Evolutionary conservation across 495 filamentous ascomycete genomes (phyloP), one percentile per base, ranked within the genome.

Genomic region (Pyrenula massariospora): DNA sequence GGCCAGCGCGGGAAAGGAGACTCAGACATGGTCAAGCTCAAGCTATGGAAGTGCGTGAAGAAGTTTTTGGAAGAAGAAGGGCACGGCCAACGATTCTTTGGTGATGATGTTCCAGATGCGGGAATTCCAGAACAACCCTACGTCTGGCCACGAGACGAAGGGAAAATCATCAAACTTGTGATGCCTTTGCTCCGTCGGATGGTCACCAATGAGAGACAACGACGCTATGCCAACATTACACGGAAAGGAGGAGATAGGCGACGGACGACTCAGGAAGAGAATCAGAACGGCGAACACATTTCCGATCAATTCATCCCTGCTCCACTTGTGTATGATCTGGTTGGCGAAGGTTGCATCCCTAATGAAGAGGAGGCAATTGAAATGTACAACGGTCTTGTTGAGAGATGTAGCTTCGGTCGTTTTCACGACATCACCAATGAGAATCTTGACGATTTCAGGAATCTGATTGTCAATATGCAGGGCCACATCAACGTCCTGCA

Each of bases 171-270:
- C 22, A 66, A 74, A 0, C 62, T 80, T 22, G 76, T 83, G 5
- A 83, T 79, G 36, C 82, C 81, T 22, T 59, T 85, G 52, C 62
- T 85, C 31, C 62, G 82, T 53, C 67, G 81, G 25, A 84, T 84
- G 80, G 79, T 84, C 1, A 84, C 81, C 21, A 85, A 85, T 59
- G 82, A 84, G 60, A 67, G 80, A 15, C 82, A 85, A 62, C 66
- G 82, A 23, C 74, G 75, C 59, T 85, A 85, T 66, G 82, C 82
- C 0, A 70, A 81, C 19, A 77, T 81, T 61, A 79, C 78, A 3
- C 68, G 81, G 20, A 81, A 77, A 59, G 69, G 71, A 42, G 67
- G 66, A 52, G 50, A 52, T 8, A 52, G 50, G n/a, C n/a, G 22
- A 19, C 50, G 69, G 52, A 77, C 70, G 58, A 70, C 66, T 8